Percentiles rank a stretch among this genome's conserved stretches.
These are phyloP conservation scores for Gossypium schwendimanii DNA, from an alignment of 441 rosid species.

Conservation along the genomic window DNA sequence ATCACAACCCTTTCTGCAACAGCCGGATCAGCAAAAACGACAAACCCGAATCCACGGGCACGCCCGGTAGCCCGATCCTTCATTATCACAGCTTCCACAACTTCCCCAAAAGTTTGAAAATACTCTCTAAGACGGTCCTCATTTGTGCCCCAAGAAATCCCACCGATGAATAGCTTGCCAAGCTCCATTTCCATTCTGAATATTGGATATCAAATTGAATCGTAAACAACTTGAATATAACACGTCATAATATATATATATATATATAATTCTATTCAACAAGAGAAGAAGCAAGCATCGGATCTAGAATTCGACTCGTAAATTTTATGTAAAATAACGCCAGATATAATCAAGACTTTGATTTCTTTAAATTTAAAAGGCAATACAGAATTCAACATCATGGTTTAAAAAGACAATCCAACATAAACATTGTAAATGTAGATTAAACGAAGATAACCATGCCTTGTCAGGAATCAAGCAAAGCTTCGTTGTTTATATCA, in stretches of 20 bases:
- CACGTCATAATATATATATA: background rate
- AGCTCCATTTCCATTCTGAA: slow-evolving; percentile 56
- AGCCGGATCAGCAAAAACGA: slow-evolving; percentile 55
- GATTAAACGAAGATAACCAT: slow-evolving; percentile 25
- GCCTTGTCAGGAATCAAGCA: slow-evolving; percentile 13
- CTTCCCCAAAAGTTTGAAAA: slow-evolving; percentile 59
- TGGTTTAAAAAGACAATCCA: slow-evolving; percentile 19
- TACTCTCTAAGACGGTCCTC: slow-evolving; percentile 68
- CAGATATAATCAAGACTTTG: background rate
- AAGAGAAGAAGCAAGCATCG: slow-evolving; percentile 10
- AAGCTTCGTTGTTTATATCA: background rate
- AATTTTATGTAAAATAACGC: slow-evolving; percentile 6
- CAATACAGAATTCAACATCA: slow-evolving; percentile 11
- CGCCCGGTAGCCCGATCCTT: slow-evolving; percentile 75
- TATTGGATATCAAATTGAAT: background rate
- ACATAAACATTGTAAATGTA: slow-evolving; percentile 24
- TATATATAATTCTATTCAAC: slow-evolving; percentile 5
- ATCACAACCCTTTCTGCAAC: slow-evolving; percentile 54
- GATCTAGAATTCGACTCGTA: slow-evolving; percentile 22
- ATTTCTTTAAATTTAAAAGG: background rate
- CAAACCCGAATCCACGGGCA: slow-evolving; percentile 72
- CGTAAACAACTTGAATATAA: slow-evolving; percentile 7
- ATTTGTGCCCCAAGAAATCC: slow-evolving; percentile 75
- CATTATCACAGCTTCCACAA: slow-evolving; percentile 65
- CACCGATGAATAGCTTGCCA: slow-evolving; percentile 65